phyloP scores from a whole-genome alignment of 2,329 filamentous ascomycete species.

The Aspergillus alliaceus region DNA sequence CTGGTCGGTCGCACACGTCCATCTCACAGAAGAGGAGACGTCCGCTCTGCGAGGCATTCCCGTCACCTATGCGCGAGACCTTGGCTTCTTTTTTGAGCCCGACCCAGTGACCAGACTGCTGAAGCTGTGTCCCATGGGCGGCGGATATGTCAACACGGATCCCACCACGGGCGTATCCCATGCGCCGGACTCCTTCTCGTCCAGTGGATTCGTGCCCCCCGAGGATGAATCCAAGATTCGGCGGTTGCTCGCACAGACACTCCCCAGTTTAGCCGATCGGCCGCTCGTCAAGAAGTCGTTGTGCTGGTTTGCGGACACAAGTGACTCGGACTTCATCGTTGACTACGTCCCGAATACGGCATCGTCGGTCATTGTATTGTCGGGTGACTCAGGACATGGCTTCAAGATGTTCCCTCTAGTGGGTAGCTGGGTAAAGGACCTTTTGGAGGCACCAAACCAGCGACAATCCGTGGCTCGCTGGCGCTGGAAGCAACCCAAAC shows the following conservation, averaged over 20 bases:
- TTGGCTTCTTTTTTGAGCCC: slow-evolving; percentile 67
- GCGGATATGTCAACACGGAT: slow-evolving; percentile 56
- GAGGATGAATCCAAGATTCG: slow-evolving; percentile 56
- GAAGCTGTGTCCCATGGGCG: slow-evolving; percentile 61
- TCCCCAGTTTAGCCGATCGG: slow-evolving; percentile 55
- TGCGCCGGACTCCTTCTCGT: slow-evolving; percentile 38
- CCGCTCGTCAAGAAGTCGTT: slow-evolving; percentile 58
- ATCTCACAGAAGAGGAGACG: slow-evolving; percentile 56
- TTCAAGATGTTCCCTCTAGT: slow-evolving; percentile 64
- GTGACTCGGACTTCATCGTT: slow-evolving; percentile 60
- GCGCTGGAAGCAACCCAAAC: slow-evolving; percentile 51
- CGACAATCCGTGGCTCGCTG: slow-evolving; percentile 49
- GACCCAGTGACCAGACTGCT: slow-evolving; percentile 58
- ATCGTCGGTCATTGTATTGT: slow-evolving; percentile 51
- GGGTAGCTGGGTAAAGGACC: slow-evolving; percentile 54
- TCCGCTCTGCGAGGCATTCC: slow-evolving; percentile 58
- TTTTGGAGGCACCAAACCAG: slow-evolving; percentile 43
- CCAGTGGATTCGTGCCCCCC: slow-evolving; percentile 51
- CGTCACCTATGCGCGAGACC: slow-evolving; percentile 60
- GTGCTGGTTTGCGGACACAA: slow-evolving; percentile 66
- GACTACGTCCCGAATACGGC: slow-evolving; percentile 56
- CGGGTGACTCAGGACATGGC: slow-evolving; percentile 62
- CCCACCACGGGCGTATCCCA: slow-evolving; percentile 40
- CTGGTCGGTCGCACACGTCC: slow-evolving; percentile 62
- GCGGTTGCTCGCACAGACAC: slow-evolving; percentile 51